Evolutionary conservation across 2,329 filamentous ascomycete species (phyloP).

Genomic region (Elsinoe australis): DNA sequence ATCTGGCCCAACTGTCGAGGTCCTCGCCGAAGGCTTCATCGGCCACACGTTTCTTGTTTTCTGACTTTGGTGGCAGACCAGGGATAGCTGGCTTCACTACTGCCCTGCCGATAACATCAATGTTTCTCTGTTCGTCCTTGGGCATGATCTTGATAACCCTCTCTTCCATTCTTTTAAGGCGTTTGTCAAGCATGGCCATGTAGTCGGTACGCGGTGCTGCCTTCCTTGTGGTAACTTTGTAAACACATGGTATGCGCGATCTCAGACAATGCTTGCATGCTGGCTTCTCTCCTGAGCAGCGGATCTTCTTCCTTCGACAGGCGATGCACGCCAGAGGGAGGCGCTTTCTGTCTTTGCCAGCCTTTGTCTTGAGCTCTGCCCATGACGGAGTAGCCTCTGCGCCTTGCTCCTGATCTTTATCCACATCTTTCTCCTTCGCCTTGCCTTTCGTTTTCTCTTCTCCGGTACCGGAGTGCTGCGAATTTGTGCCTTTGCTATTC

Average conservation of each 20-base stretch:
- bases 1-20: slow-evolving; percentile 70
- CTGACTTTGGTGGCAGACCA: slow-evolving; percentile 49
- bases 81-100: slow-evolving; percentile 72
- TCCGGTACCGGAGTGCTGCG: neutral
- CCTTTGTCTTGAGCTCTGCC: slow-evolving; percentile 52
- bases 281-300: slow-evolving; percentile 94
- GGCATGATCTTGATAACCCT: slow-evolving; percentile 93
- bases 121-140: slow-evolving; percentile 67
- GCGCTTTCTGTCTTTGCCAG: slow-evolving; percentile 90
- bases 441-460: slow-evolving; percentile 9
- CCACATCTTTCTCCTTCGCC: slow-evolving; percentile 15
- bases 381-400: slow-evolving; percentile 37
- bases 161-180: slow-evolving; percentile 94
- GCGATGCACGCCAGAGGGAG: slow-evolving; percentile 91
- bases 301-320: slow-evolving; percentile 93
- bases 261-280: slow-evolving; percentile 93
- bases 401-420: slow-evolving; percentile 24
- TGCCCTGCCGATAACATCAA: slow-evolving; percentile 64
- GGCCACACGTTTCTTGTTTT: slow-evolving; percentile 67
- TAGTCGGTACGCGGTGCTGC: slow-evolving; percentile 93
- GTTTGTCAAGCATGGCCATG: slow-evolving; percentile 97
- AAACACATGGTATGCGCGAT: slow-evolving; percentile 90
- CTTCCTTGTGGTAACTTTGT: slow-evolving; percentile 92
- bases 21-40: slow-evolving; percentile 83
- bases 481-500: neutral